Conservation (phyloP, 768 basidiomycete genomes). For the Butyriboletus loyo region DNA sequence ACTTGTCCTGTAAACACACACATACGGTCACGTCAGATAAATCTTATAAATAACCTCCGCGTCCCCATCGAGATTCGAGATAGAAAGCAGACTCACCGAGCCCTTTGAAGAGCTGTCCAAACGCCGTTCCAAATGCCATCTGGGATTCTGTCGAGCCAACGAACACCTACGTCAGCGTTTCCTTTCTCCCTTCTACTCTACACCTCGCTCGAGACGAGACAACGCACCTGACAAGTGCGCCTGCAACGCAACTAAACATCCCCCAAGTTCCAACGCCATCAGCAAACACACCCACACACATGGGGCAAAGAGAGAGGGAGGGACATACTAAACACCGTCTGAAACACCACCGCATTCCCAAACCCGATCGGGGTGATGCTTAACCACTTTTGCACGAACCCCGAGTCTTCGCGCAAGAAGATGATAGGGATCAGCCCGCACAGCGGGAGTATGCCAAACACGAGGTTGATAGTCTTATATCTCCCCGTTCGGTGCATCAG, state of each 20-base stretch:
- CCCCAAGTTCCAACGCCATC: not conserved
- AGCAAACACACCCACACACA: not conserved
- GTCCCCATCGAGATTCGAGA: not conserved
- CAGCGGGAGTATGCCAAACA: constrained; percentile 50
- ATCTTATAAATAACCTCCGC: not conserved
- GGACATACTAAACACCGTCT: constrained; percentile 15
- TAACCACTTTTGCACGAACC: constrained; percentile 19
- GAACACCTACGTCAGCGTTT: not conserved
- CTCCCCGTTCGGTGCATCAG: constrained; percentile 50
- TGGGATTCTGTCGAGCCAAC: constrained; percentile 10
- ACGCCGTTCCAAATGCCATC: constrained; percentile 24
- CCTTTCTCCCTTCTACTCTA: too few species aligned
- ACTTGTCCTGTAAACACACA: constrained; percentile 11
- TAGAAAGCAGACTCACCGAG: constrained; percentile 11
- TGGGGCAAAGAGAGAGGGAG: too few species aligned
- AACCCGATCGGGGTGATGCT: constrained; percentile 18
- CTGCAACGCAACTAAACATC: constrained; percentile 1
- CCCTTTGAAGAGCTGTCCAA: constrained; percentile 21
- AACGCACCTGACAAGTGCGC: constrained; percentile 2
- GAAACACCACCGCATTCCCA: constrained; percentile 18
- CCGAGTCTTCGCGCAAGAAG: constrained; percentile 21
- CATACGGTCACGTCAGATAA: not conserved
- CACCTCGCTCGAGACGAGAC: not conserved
- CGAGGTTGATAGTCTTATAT: constrained; percentile 45
- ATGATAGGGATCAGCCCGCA: constrained; percentile 40